phyloP scores from a whole-genome alignment of 768 basidiomycete species.

The Suillus cothurnatus region DNA sequence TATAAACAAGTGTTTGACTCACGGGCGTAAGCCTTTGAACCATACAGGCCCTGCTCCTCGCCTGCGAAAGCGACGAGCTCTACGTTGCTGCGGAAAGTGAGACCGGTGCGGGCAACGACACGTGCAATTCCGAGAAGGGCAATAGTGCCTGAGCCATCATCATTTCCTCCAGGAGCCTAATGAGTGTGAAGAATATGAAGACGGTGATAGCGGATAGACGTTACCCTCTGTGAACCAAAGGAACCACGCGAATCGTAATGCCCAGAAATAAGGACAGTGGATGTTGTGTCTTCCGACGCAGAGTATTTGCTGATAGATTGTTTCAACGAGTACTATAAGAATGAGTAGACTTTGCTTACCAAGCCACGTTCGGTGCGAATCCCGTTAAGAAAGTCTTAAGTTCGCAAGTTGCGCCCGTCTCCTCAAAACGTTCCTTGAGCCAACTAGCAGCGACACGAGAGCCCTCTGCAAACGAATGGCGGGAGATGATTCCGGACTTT shows the following conservation, averaged over 20 bases:
- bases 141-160: constrained; percentile 65
- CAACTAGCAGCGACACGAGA: constrained; percentile 67
- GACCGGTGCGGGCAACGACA: constrained; percentile 62
- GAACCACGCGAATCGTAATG: constrained; percentile 94
- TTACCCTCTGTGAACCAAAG: constrained; percentile 68
- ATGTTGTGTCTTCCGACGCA: constrained; percentile 53
- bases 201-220: constrained; percentile 7
- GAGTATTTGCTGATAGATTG: constrained; percentile 54
- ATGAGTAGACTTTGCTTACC: constrained; percentile 44
- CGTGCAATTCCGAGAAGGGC: constrained; percentile 82
- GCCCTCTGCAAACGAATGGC: constrained; percentile 81
- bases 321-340: not conserved
- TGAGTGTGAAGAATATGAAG: not conserved
- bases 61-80: constrained; percentile 86
- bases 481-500: constrained; percentile 68
- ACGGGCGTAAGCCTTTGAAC: constrained; percentile 82
- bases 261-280: constrained; percentile 74
- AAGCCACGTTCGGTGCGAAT: constrained; percentile 88
- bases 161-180: constrained; percentile 54
- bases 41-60: constrained; percentile 88
- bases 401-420: constrained; percentile 72
- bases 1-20: constrained; percentile 30
- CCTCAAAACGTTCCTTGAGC: constrained; percentile 75
- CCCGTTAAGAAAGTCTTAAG: constrained; percentile 66
- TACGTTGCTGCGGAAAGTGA: constrained; percentile 76